Conservation (phyloP, 2,329 filamentous ascomycete genomes). For the Sphaerostilbella broomeana region DNA sequence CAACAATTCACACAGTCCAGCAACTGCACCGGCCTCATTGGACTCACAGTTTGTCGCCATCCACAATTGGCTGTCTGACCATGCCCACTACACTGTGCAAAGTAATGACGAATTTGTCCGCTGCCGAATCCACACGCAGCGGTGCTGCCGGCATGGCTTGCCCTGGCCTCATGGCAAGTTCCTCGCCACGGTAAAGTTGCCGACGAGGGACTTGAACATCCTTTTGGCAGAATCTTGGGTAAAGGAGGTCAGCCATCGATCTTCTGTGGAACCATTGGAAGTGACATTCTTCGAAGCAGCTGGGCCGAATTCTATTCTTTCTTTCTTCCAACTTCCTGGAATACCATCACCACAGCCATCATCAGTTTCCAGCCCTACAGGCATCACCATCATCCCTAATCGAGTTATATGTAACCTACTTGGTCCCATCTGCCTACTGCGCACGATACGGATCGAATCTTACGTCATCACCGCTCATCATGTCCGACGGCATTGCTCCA, state of each 20-base stretch:
- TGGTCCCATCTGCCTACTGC: conserved; percentile 1
- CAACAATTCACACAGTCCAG: conserved; percentile 14
- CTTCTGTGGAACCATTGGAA: conserved; percentile 12
- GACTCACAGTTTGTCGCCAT: not conserved
- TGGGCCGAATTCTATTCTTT: conserved; percentile 1
- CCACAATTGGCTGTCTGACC: too few relatives aligned
- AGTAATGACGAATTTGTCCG: conserved; percentile 7
- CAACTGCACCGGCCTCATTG: not conserved
- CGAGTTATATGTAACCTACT: conserved; percentile 1
- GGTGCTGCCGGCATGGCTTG: conserved; percentile 12
- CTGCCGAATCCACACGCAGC: conserved; percentile 1
- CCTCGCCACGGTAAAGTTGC: conserved; percentile 19
- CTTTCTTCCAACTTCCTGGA: not conserved
- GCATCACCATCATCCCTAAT: conserved; percentile 2
- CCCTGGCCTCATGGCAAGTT: conserved; percentile 16
- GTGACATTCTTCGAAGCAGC: conserved; percentile 5
- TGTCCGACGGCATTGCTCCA: conserved; percentile 30
- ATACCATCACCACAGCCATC: not conserved
- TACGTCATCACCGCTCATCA: conserved; percentile 30
- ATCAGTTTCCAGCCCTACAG: not conserved
- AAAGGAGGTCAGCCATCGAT: conserved; percentile 4
- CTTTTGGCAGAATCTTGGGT: conserved; percentile 8
- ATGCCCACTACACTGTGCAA: conserved; percentile 10
- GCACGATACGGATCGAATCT: conserved; percentile 14
- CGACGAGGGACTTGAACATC: conserved; percentile 19